Conservation (phyloP, 192 early-diverging fungal species). For the Coemansia sp. region DNA sequence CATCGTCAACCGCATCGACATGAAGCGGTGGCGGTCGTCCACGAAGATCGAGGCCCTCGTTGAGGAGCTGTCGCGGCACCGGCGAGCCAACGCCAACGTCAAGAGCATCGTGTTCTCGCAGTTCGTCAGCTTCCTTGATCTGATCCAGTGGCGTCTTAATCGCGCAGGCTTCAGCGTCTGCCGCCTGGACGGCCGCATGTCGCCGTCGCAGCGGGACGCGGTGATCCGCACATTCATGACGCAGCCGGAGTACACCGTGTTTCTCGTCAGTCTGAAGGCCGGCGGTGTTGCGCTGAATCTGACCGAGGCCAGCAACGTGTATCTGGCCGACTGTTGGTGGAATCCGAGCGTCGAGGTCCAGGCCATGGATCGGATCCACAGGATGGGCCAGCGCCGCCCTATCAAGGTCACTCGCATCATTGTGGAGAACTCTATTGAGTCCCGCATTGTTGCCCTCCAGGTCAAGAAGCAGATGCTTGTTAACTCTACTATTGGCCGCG, state of each 20-base stretch:
- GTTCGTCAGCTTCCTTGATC: constrained; percentile 87
- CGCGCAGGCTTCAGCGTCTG: constrained; percentile 80
- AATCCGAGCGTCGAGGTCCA: constrained; percentile 69
- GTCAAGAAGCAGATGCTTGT: constrained; percentile 93
- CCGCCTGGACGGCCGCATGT: constrained; percentile 85
- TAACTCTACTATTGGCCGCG: constrained; percentile 82
- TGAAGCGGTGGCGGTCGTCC: constrained; percentile 82
- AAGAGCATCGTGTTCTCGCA: constrained; percentile 85
- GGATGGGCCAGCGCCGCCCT: constrained; percentile 88
- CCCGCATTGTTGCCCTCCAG: constrained; percentile 86
- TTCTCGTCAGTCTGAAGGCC: constrained; percentile 88
- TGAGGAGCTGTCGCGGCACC: constrained; percentile 78
- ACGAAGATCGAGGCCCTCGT: constrained; percentile 95
- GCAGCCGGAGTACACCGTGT: constrained; percentile 81
- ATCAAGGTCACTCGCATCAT: constrained; percentile 87
- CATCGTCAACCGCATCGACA: constrained; percentile 93
- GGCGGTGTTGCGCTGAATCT: constrained; percentile 92
- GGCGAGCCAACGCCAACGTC: constrained; percentile 69
- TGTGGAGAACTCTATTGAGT: constrained; percentile 93
- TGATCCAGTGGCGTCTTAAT: constrained; percentile 88
- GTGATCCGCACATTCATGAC: constrained; percentile 75
- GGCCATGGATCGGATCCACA: constrained; percentile 94
- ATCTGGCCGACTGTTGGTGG: constrained; percentile 70
- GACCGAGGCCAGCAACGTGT: constrained; percentile 86
- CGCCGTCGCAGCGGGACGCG: constrained; percentile 70